A percentile compares a stretch with the other conserved stretches of the same genome.
Evolutionary conservation across 192 early-diverging fungal species (phyloP).

Genomic region (Mortierella antarctica): DNA sequence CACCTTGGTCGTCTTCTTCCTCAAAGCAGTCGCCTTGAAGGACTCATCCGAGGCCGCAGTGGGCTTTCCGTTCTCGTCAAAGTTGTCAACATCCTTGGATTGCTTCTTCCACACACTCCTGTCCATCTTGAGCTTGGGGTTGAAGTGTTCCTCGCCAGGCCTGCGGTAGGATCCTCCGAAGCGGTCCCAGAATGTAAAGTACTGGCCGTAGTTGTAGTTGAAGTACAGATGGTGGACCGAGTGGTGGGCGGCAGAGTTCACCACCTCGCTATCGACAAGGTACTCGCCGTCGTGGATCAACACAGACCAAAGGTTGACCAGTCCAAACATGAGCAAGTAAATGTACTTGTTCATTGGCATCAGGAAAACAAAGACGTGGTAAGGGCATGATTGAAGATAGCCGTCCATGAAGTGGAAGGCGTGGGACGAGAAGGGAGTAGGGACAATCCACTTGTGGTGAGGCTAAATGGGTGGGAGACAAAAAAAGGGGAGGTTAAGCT

Average conservation of each 20-base stretch:
- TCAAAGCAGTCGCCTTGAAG: constrained; percentile 7
- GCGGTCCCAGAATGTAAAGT: constrained; percentile 95
- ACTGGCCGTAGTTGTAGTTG: constrained; percentile 99
- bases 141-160: constrained; percentile 74
- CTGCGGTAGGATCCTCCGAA: constrained; percentile 75
- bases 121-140: constrained; percentile 68
- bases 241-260: constrained; percentile 96
- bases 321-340: constrained; percentile 87
- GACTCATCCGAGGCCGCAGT: constrained; percentile 17
- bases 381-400: constrained; percentile 94
- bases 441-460: constrained; percentile 76
- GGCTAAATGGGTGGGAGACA: constrained; percentile 42
- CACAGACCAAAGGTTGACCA: constrained; percentile 97
- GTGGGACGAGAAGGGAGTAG: constrained; percentile 94
- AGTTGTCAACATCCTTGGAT: constrained; percentile 68
- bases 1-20: constrained; percentile 7
- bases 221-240: constrained; percentile 98
- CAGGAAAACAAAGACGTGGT: constrained; percentile 91
- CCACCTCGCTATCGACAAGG: constrained; percentile 69
- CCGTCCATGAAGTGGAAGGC: constrained; percentile 98
- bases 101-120: constrained; percentile 72
- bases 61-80: constrained; percentile 59
- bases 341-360: constrained; percentile 92
- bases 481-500: background rate
- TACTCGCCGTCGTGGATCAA: constrained; percentile 97